These are phyloP conservation scores for Rhexocercosporidium sp. DNA, from an alignment of 2,329 filamentous ascomycete genomes.

Conservation along the genomic window DNA sequence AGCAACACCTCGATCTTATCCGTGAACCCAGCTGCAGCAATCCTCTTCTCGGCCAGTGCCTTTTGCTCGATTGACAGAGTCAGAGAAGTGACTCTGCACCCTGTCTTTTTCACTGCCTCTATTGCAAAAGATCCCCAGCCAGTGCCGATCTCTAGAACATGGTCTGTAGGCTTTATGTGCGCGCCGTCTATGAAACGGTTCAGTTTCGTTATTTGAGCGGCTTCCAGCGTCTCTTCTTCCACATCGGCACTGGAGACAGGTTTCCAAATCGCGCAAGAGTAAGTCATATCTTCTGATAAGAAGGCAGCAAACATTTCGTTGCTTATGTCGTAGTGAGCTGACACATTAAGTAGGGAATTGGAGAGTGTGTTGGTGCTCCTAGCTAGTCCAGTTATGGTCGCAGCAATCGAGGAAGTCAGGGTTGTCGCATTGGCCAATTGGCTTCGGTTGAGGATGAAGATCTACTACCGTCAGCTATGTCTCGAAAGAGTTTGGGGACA, in stretches of 20 bases:
- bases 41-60: slow-evolving; percentile 67
- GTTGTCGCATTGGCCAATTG: slow-evolving; percentile 69
- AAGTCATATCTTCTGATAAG: slow-evolving; percentile 77
- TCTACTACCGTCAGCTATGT: slow-evolving; percentile 47
- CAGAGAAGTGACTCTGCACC: slow-evolving; percentile 71
- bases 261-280: slow-evolving; percentile 73
- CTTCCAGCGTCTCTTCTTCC: slow-evolving; percentile 62
- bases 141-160: slow-evolving; percentile 76
- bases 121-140: slow-evolving; percentile 80
- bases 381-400: slow-evolving; percentile 62
- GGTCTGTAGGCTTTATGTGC: slow-evolving; percentile 66
- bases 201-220: slow-evolving; percentile 71
- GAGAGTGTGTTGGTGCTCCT: slow-evolving; percentile 61
- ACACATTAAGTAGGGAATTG: slow-evolving; percentile 68
- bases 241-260: slow-evolving; percentile 47
- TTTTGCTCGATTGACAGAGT: slow-evolving; percentile 75
- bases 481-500: neutral
- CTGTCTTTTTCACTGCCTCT: slow-evolving; percentile 67
- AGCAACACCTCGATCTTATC: slow-evolving; percentile 68
- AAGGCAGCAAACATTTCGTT: slow-evolving; percentile 80
- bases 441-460: slow-evolving; percentile 73
- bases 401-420: slow-evolving; percentile 62
- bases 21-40: slow-evolving; percentile 62
- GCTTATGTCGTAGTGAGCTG: slow-evolving; percentile 76
- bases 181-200: slow-evolving; percentile 69